phyloP scores from a whole-genome alignment of 106 monocot species.

The Allium cepa region DNA sequence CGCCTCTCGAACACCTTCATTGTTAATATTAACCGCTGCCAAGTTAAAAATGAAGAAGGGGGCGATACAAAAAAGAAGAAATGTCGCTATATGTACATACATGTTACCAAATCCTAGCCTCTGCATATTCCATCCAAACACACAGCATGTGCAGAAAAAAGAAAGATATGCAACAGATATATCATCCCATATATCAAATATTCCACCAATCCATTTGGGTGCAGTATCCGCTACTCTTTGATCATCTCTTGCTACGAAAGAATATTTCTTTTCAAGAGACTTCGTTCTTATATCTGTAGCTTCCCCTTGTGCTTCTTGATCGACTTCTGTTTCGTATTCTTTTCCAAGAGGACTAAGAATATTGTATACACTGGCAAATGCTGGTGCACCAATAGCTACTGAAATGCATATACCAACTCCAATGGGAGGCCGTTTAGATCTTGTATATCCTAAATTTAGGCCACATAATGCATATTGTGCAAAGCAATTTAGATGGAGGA shows the following conservation, averaged over 20 bases:
- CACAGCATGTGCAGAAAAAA: slow-evolving; percentile 42
- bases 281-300: not conserved
- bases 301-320: slow-evolving; percentile 15
- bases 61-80: slow-evolving; percentile 25
- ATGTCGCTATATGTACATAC: slow-evolving; percentile 49
- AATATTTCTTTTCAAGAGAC: slow-evolving; percentile 50
- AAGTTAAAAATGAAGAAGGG: slow-evolving; percentile 39
- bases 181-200: slow-evolving; percentile 37
- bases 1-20: slow-evolving; percentile 17
- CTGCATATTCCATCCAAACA: slow-evolving; percentile 60
- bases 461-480: slow-evolving; percentile 61
- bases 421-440: slow-evolving; percentile 29
- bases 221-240: slow-evolving; percentile 8
- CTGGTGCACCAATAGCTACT: slow-evolving; percentile 35
- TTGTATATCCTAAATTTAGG: slow-evolving; percentile 41
- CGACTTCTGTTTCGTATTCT: slow-evolving; percentile 23
- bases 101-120: slow-evolving; percentile 48
- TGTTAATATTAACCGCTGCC: slow-evolving; percentile 32
- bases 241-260: slow-evolving; percentile 27
- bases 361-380: slow-evolving; percentile 36
- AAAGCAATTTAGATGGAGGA: slow-evolving; percentile 55
- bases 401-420: slow-evolving; percentile 42
- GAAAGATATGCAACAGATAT: slow-evolving; percentile 27
- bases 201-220: slow-evolving; percentile 38
- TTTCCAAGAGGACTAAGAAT: slow-evolving; percentile 59